These are phyloP conservation scores for Acanthamoeba lenticulata DNA, from an alignment of 208 protist species.

Conservation along the genomic window DNA sequence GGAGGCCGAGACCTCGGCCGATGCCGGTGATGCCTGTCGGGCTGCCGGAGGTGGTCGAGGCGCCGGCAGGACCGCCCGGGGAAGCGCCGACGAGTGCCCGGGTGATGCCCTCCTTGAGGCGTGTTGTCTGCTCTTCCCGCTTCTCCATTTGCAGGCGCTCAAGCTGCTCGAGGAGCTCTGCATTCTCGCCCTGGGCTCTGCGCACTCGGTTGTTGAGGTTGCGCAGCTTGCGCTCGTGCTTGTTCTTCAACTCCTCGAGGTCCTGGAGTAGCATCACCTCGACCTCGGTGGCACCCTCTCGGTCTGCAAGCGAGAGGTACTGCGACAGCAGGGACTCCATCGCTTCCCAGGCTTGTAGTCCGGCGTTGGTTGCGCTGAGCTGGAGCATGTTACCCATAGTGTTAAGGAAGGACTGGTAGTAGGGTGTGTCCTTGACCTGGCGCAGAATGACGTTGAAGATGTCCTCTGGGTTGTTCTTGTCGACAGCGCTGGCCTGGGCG, in stretches of 20 bases:
- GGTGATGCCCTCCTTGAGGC: slow-evolving; percentile 24
- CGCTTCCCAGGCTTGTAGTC: slow-evolving; percentile 26
- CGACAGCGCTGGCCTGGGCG: not conserved
- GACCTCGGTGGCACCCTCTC: slow-evolving; percentile 2
- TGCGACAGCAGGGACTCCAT: slow-evolving; percentile 1
- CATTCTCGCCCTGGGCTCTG: not conserved
- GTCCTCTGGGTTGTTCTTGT: slow-evolving; percentile 52
- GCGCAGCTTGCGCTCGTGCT: slow-evolving; percentile 39
- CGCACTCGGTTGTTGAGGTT: slow-evolving; percentile 52
- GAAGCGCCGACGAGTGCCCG: too few relatives aligned
- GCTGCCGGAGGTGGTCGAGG: too few relatives aligned
- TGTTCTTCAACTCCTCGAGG: slow-evolving; percentile 49
- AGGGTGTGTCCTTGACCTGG: slow-evolving; percentile 46
- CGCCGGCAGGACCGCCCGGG: too few relatives aligned
- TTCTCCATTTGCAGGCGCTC: not conserved
- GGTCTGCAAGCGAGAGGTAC: slow-evolving; percentile 34
- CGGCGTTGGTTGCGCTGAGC: not conserved
- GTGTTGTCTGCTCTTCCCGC: not conserved
- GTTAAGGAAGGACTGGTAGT: slow-evolving; percentile 26
- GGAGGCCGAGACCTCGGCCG: too few relatives aligned
- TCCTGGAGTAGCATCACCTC: slow-evolving; percentile 18
- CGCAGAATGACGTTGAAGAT: not conserved
- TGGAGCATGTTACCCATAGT: not conserved
- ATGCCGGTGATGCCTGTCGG: too few relatives aligned
- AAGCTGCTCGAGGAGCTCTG: not conserved